A percentile compares a stretch with the other conserved stretches of the same genome.
These are phyloP conservation scores for Imleria badia DNA, from an alignment of 768 basidiomycete genomes.

Conservation along the genomic window DNA sequence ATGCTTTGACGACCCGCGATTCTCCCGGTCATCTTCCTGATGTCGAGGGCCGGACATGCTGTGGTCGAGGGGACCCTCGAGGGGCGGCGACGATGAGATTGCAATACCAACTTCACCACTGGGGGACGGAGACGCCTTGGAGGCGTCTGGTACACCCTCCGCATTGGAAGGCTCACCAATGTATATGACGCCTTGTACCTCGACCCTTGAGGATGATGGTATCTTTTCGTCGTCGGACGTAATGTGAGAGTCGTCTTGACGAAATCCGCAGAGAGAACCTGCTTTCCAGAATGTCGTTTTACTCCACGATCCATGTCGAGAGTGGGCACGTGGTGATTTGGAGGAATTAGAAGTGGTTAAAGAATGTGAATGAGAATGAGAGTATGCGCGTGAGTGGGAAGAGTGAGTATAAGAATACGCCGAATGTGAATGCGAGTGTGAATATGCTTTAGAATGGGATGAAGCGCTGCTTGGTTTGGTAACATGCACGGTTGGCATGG, in stretches of 20 bases:
- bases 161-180: not conserved
- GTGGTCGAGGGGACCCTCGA: conserved; percentile 21
- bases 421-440: conserved; percentile 28
- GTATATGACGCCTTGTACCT: conserved; percentile 24
- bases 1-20: conserved; percentile 10
- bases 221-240: conserved; percentile 25
- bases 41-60: conserved; percentile 1
- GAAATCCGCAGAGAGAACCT: conserved; percentile 27
- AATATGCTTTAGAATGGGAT: conserved; percentile 30
- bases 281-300: conserved; percentile 40
- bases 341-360: conserved; percentile 34
- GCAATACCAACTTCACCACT: conserved; percentile 43
- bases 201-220: conserved; percentile 22
- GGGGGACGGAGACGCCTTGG: conserved; percentile 32
- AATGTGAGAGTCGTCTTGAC: conserved; percentile 22
- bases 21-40: not conserved
- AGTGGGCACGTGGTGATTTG: conserved; percentile 31
- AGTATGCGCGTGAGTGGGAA: conserved; percentile 27
- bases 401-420: conserved; percentile 20
- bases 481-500: conserved; percentile 42
- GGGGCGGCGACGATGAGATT: conserved; percentile 37
- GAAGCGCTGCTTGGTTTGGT: conserved; percentile 16
- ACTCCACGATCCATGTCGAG: conserved; percentile 40
- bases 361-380: conserved; percentile 41
- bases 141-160: not conserved